A percentile compares a stretch with the other conserved stretches of the same genome.
These are phyloP conservation scores for Pythium volutum DNA, from an alignment of 352 stramenopile genomes.

Conservation along the genomic window DNA sequence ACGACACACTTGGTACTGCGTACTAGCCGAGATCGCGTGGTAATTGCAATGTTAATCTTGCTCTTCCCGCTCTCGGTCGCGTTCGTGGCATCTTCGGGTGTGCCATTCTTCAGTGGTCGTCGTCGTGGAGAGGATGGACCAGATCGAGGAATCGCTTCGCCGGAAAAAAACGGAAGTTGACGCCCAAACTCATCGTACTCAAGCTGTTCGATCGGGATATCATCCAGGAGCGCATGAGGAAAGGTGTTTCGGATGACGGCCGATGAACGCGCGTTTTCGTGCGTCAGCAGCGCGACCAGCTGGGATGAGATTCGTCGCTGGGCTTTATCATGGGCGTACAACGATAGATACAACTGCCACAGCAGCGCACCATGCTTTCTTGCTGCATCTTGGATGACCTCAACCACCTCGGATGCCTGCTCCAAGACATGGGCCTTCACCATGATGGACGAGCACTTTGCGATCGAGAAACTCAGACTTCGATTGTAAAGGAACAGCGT, in stretches of 20 bases:
- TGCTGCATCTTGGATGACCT: slow-evolving; percentile 84
- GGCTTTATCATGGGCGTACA: slow-evolving; percentile 81
- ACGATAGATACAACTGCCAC: slow-evolving; percentile 82
- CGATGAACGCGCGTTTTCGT: slow-evolving; percentile 83
- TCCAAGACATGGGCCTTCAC: slow-evolving; percentile 87
- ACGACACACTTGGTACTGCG: slow-evolving; percentile 77
- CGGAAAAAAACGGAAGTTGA: slow-evolving; percentile 44
- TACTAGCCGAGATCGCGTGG: slow-evolving; percentile 71
- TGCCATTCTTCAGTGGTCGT: slow-evolving; percentile 29
- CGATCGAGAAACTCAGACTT: slow-evolving; percentile 82
- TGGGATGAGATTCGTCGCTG: slow-evolving; percentile 86
- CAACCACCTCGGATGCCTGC: slow-evolving; percentile 81
- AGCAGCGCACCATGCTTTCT: slow-evolving; percentile 78
- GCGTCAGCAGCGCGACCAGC: slow-evolving; percentile 77
- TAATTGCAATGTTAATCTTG: slow-evolving; percentile 73
- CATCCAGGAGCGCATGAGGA: slow-evolving; percentile 74
- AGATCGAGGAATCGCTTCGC: slow-evolving; percentile 34
- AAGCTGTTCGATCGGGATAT: slow-evolving; percentile 64
- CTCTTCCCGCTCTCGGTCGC: slow-evolving; percentile 63
- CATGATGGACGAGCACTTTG: slow-evolving; percentile 84
- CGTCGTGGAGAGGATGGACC: slow-evolving; percentile 39
- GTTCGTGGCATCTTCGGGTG: slow-evolving; percentile 54
- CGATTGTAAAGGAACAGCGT: slow-evolving; percentile 83
- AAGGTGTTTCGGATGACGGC: slow-evolving; percentile 84
- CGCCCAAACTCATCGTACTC: slow-evolving; percentile 86